Base-by-base conservation (phyloP, 1,139 yeast genomes). In the Taiozyma sp. region DNA sequence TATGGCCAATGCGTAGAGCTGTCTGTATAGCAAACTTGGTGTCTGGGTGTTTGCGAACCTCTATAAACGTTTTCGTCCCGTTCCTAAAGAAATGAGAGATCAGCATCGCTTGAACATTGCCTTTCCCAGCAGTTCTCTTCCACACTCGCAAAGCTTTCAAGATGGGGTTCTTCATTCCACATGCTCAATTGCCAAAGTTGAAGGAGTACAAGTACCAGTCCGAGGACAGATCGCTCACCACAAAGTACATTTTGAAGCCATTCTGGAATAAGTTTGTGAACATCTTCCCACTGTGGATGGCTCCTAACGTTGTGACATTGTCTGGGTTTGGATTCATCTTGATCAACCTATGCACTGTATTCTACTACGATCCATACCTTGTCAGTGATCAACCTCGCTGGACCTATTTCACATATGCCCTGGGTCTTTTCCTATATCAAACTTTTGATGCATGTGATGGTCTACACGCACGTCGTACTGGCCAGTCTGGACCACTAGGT, bases 381-480 rank as follows among this genome's bases (percentile, higher is more conserved):
- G 72, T 80, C 49, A 65, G 72, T 47, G 74, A 74, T 2, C 75
- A 81, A 28, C 97, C 98, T n/a, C 68, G 79, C 46, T 90, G 96
- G 96, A 80, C 87, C 40, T 90, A 88, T 66, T 79, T 80, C 60
- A 76, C 87, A 49, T 89, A 88, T 66, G 97, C 96, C 0, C 66
- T 87, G 60, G 96, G 96, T 2, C 72, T 92, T 57, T 91, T 92
- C 66, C 73, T 91, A 77, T 92, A 92, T 67, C 98, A 92, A 66
- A 92, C 98, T 0, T 91, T 92, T 67, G 98, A 92, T 70, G 97
- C 97, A 2, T 88, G 96, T 69, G 98, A 92, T 68, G 98, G 98
- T 12, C 80, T 87, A 58, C 98, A 92, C 68, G 98, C 98, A 16
- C 78, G 84, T 51, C 79, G 93, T 63, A 92, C 98, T 1, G 96